Conservation (phyloP, 805 yeast genomes). For the Kodamaea restingae region DNA sequence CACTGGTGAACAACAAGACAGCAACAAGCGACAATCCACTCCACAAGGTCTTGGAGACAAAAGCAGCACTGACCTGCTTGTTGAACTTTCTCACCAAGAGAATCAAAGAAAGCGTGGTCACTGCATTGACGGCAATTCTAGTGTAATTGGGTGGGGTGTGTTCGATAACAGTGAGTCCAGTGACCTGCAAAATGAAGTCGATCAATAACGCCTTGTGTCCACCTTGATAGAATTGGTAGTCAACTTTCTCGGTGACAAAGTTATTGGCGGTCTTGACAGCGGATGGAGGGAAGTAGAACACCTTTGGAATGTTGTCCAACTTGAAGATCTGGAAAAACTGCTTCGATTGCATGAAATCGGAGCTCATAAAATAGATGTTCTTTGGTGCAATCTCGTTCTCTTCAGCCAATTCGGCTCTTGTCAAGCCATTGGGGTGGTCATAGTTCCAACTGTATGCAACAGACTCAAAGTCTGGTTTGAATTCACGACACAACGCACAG, state of each 20-base stretch:
- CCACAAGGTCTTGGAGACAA: constrained; percentile 64
- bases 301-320: constrained; percentile 74
- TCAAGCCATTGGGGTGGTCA: constrained; percentile 48
- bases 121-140: constrained; percentile 32
- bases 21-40: constrained; percentile 58
- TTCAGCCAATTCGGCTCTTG: constrained; percentile 28
- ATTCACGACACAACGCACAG: constrained; percentile 68
- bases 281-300: constrained; percentile 59
- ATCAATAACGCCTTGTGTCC: constrained; percentile 37
- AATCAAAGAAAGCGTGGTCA: constrained; percentile 29
- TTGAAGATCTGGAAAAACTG: constrained; percentile 49
- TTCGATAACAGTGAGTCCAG: constrained; percentile 33
- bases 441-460: constrained; percentile 56
- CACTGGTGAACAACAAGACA: constrained; percentile 71
- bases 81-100: constrained; percentile 25
- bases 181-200: constrained; percentile 31
- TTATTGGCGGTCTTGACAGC: constrained; percentile 27
- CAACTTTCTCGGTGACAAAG: constrained; percentile 25
- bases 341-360: constrained; percentile 64
- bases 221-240: constrained; percentile 46
- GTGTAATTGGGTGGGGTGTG: constrained; percentile 43
- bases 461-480: constrained; percentile 59
- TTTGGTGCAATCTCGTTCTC: constrained; percentile 22
- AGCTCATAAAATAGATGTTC: constrained; percentile 62
- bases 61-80: constrained; percentile 32